phyloP scores from a whole-genome alignment of 495 filamentous ascomycete genomes.

The Lindgomyces ingoldianus region DNA sequence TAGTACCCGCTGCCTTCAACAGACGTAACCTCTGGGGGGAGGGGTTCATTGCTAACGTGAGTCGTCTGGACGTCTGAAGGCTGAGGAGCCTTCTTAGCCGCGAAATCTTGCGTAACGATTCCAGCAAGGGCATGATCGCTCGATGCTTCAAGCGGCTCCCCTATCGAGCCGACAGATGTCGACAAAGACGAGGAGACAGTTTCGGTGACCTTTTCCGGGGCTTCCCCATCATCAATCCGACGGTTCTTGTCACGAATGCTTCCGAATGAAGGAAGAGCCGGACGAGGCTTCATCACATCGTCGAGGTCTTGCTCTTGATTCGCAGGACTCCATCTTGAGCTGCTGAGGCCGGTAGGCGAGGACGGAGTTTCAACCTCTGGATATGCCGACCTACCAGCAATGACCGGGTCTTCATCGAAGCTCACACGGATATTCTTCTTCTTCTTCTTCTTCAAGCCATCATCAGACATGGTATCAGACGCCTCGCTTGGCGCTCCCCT shows the following conservation, averaged over 20 bases:
- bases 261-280: conserved; percentile 79
- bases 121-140: conserved; percentile 66
- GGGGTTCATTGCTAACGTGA: conserved; percentile 47
- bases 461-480: conserved; percentile 66
- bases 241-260: conserved; percentile 61
- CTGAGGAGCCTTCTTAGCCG: conserved; percentile 37
- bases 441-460: conserved; percentile 59
- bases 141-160: conserved; percentile 49
- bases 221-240: conserved; percentile 36
- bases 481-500: conserved; percentile 57
- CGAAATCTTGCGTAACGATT: conserved; percentile 57
- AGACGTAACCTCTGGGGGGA: conserved; percentile 67
- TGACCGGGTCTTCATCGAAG: conserved; percentile 73
- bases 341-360: conserved; percentile 16
- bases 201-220: conserved; percentile 47
- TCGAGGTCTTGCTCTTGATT: conserved; percentile 58
- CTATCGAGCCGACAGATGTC: conserved; percentile 34
- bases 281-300: conserved; percentile 70
- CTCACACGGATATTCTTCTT: conserved; percentile 79
- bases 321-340: conserved; percentile 25
- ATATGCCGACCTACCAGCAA: conserved; percentile 61
- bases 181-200: conserved; percentile 40
- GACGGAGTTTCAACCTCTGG: conserved; percentile 15
- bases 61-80: neutral
- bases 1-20: conserved; percentile 60